Conservation (phyloP, 1,139 yeast genomes). For the Diutina sp. region DNA sequence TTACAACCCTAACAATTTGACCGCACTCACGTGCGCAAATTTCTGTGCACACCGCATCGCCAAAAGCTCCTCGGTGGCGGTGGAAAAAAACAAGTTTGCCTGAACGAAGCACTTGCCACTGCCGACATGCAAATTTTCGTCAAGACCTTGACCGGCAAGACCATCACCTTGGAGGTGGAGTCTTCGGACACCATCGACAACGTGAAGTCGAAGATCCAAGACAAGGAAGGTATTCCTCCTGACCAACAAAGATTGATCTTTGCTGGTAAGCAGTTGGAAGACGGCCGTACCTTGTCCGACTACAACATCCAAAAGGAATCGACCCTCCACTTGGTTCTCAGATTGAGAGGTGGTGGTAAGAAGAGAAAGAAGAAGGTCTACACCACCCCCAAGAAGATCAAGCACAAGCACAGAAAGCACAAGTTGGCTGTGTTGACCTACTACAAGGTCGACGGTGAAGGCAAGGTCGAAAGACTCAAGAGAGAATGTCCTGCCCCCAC, state of each 20-base stretch:
- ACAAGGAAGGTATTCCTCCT: slow-evolving; percentile 99
- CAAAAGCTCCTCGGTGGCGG: neutral
- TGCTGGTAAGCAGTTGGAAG: slow-evolving; percentile 99
- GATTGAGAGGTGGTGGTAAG: slow-evolving; percentile 99
- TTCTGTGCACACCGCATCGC: neutral
- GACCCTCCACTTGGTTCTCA: slow-evolving; percentile 90
- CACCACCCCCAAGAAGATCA: slow-evolving; percentile 99
- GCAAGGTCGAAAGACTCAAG: slow-evolving; percentile 97
- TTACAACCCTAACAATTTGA: neutral
- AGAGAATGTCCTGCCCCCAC: slow-evolving; percentile 79
- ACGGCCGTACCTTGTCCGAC: slow-evolving; percentile 97
- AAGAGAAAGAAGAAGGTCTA: slow-evolving; percentile 98
- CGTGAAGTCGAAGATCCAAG: slow-evolving; percentile 98
- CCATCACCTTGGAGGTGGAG: slow-evolving; percentile 98
- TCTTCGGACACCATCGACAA: slow-evolving; percentile 98
- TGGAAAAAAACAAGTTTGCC: neutral
- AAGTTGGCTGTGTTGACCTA: slow-evolving; percentile 98
- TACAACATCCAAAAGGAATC: slow-evolving; percentile 99
- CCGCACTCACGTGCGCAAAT: neutral
- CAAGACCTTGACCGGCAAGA: slow-evolving; percentile 98
- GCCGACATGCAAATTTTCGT: slow-evolving; percentile 95
- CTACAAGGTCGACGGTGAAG: slow-evolving; percentile 98
- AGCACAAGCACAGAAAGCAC: slow-evolving; percentile 98
- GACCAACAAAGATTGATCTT: slow-evolving; percentile 99
- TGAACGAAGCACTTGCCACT: slow-evolving; percentile 3